Evolutionary conservation across 75 land plant genomes (phyloP).

Genomic region (Ceratopteris richardii): DNA sequence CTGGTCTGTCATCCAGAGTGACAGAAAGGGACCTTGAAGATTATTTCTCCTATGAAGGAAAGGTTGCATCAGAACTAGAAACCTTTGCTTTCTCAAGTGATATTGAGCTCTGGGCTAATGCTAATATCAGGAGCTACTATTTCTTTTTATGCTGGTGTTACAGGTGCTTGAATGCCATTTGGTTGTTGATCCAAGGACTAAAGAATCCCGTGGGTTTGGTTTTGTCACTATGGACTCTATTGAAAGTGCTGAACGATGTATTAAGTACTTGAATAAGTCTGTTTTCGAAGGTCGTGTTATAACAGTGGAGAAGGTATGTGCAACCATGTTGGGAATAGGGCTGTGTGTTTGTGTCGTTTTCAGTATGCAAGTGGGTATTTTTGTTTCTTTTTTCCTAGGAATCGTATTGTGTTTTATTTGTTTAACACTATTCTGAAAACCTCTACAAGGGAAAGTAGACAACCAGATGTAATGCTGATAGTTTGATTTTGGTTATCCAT

Average conservation of each 20-base stretch:
- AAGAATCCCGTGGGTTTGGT: conserved; percentile 92
- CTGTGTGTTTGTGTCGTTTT: conserved; percentile 3
- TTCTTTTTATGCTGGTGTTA: too few relatives aligned
- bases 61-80: conserved; percentile 28
- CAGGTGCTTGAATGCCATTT: conserved; percentile 83
- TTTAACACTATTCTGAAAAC: too few relatives aligned
- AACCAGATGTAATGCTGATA: not conserved
- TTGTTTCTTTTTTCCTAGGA: too few relatives aligned
- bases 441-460: too few relatives aligned
- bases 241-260: conserved; percentile 74
- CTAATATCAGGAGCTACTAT: too few relatives aligned
- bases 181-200: conserved; percentile 83
- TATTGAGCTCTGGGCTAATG: too few relatives aligned
- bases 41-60: conserved; percentile 62
- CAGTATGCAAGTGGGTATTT: too few relatives aligned
- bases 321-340: conserved; percentile 1
- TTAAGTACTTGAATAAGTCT: conserved; percentile 72
- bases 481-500: conserved; percentile 9
- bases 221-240: conserved; percentile 78
- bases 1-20: conserved; percentile 79
- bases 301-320: conserved; percentile 90
- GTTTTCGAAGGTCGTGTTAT: conserved; percentile 86
- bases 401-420: too few relatives aligned
- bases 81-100: not conserved
- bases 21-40: conserved; percentile 67